A percentile compares a stretch with the other conserved stretches of the same genome.
Evolutionary conservation across 306 rosid genomes (phyloP).

Genomic region (Prunus fruticosa): DNA sequence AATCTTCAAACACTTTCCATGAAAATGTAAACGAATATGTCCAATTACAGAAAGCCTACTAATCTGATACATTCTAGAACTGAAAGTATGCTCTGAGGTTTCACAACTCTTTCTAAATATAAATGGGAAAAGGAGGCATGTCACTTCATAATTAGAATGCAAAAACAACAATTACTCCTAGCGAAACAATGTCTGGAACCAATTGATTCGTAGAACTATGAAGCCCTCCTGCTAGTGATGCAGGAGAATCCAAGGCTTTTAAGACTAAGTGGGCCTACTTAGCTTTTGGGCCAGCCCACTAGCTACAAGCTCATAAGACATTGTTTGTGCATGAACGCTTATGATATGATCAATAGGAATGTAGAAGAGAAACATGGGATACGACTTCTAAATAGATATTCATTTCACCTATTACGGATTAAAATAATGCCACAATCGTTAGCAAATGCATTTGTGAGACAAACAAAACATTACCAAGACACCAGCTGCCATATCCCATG

Average conservation of each 20-base stretch:
- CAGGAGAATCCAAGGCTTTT: too few relatives aligned
- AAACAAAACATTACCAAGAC: slow-evolving; percentile 60
- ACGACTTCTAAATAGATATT: background rate
- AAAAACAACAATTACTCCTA: too few relatives aligned
- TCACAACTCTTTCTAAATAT: background rate
- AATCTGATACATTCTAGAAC: background rate
- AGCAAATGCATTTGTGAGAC: slow-evolving; percentile 14
- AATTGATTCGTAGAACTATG: too few relatives aligned
- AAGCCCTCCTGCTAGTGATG: too few relatives aligned
- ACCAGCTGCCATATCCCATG: slow-evolving; percentile 99
- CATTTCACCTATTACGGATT: background rate
- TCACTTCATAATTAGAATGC: too few relatives aligned
- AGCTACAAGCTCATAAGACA: background rate
- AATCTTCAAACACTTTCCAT: background rate
- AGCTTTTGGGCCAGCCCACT: too few relatives aligned
- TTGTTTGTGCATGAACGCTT: background rate
- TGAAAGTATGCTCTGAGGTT: background rate
- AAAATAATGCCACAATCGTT: background rate
- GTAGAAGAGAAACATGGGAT: background rate
- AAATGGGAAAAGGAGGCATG: background rate
- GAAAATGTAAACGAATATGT: background rate
- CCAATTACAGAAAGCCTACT: background rate
- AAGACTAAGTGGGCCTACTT: too few relatives aligned
- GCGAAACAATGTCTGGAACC: too few relatives aligned
- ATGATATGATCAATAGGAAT: background rate